A percentile compares a stretch with the other conserved stretches of the same genome.
These are phyloP conservation scores for Kuraishia molischiana DNA, from an alignment of 805 yeast species.

Conservation along the genomic window DNA sequence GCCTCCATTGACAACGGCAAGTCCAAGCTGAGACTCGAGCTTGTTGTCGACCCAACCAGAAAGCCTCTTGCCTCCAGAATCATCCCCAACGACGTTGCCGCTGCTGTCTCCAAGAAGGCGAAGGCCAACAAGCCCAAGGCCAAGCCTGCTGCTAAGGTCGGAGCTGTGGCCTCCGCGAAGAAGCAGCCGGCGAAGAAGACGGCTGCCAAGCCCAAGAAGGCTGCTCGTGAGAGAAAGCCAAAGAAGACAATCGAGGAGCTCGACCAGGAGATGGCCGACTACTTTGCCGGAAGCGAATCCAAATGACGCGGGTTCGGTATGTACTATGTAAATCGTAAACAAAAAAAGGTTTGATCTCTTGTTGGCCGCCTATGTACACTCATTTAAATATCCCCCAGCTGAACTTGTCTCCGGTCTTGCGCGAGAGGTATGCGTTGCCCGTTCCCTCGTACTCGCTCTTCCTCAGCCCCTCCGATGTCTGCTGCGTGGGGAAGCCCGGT, in stretches of 20 bases:
- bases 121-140: constrained; percentile 8
- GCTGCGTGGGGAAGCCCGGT: constrained; percentile 22
- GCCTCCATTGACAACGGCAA: constrained; percentile 90
- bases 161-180: constrained; percentile 6
- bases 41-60: constrained; percentile 77
- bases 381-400: constrained; percentile 8
- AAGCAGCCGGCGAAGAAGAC: constrained; percentile 47
- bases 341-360: neutral
- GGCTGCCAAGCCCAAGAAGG: constrained; percentile 28
- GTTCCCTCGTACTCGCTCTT: constrained; percentile 63
- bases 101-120: constrained; percentile 7
- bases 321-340: neutral
- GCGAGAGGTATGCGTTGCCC: constrained; percentile 47
- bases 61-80: constrained; percentile 72
- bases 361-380: neutral
- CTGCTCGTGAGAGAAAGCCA: constrained; percentile 28
- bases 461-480: constrained; percentile 30
- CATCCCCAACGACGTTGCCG: constrained; percentile 29
- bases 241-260: constrained; percentile 83
- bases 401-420: constrained; percentile 26
- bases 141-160: constrained; percentile 11
- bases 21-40: constrained; percentile 63
- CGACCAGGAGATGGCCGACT: constrained; percentile 97
- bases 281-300: constrained; percentile 43
- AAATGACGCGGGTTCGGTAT: neutral